Evolutionary conservation across 2,329 filamentous ascomycete genomes (phyloP), one percentile per base, ranked within the genome.

Genomic region (Aspergillus viridinutans): DNA sequence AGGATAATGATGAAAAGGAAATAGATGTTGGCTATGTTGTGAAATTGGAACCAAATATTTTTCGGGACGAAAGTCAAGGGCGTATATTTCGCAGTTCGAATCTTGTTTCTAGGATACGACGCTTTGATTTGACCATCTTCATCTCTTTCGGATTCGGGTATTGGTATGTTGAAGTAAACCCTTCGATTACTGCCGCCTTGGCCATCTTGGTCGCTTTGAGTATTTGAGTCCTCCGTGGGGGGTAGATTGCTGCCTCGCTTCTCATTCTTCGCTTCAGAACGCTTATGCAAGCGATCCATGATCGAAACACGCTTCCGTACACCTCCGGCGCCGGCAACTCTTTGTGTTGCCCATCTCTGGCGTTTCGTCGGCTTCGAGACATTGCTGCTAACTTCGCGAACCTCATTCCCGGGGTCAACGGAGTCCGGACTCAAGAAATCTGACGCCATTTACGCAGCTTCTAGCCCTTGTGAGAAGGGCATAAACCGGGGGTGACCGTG

Each of bases 1-100:
- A 99, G 83, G 70, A 99, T 96, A 72, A 97, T 92, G 67, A 93
- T 84, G 77, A 97, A 97, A 66, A 97, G 81, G 83, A 99, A 99
- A 78, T 97, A 99, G 54, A 97, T 88, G 74, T 99, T 99, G 70
- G 94, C 94, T 68, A 99, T 89, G 71, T 97, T 97, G 77, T 99
- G 93, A 72, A 99, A 97, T 75, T 99, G 95, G 63, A 96, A 90
- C 86, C 88, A 99, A 69, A 99, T 72, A 76, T 99, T 97, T 79
- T 97, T 97, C 14, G 94, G 94, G 28, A 99, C 75, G 76, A 99
- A 99, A 58, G 90, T 96, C 61, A 99, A 76, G 8, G 95, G 89
- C 7, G 94, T 99, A 75, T 99, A 99, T 77, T 97, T 99, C 58
- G 94, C 90, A 3, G 94, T 99, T 66, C 95, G 85, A 73, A 99